Evolutionary conservation across 495 filamentous ascomycete genomes (phyloP), one percentile per base, ranked within the genome.

Genomic region (Aspergillus nanangensis): DNA sequence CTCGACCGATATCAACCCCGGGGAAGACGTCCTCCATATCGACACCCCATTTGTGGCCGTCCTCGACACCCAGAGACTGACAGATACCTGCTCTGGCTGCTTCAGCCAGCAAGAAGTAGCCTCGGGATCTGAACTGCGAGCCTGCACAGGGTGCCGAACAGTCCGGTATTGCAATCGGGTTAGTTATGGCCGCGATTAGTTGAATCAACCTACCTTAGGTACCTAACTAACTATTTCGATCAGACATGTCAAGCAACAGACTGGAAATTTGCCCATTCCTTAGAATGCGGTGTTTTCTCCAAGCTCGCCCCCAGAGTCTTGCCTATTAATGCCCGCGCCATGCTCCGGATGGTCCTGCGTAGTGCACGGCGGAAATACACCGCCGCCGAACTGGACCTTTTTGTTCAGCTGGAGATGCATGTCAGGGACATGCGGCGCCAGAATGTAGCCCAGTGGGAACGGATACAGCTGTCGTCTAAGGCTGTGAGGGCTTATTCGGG

Each of bases 141-240:
- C 67, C 21, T 90, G 86, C 60, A 70, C 70, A 0, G 78, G 77
- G 0, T 90, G 86, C 62, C 75, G 69, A 38, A 63, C 75, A 10
- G 75, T 81, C 0, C 76, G 71, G 45, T 90, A 86, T 59, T 90
- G 86, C 58, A 73, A 75, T 38, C 80, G 79, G 71, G 81, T 85
- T 52, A 39, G 70, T 65, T 17, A n/a, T n/a, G n/a, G n/a, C n/a
- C n/a, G n/a, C n/a, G n/a, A n/a, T n/a, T n/a, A n/a, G n/a, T n/a
- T n/a, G n/a, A n/a, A n/a, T n/a, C n/a, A n/a, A n/a, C n/a, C n/a
- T n/a, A n/a, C n/a, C n/a, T n/a, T n/a, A n/a, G n/a, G n/a, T n/a
- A n/a, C n/a, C n/a, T n/a, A n/a, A n/a, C n/a, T n/a, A n/a, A n/a
- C n/a, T n/a, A n/a, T n/a, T n/a, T n/a, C n/a, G n/a, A n/a, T n/a